These are phyloP conservation scores for Amphibolis antarctica DNA, from an alignment of 106 monocot species.

Conservation along the genomic window DNA sequence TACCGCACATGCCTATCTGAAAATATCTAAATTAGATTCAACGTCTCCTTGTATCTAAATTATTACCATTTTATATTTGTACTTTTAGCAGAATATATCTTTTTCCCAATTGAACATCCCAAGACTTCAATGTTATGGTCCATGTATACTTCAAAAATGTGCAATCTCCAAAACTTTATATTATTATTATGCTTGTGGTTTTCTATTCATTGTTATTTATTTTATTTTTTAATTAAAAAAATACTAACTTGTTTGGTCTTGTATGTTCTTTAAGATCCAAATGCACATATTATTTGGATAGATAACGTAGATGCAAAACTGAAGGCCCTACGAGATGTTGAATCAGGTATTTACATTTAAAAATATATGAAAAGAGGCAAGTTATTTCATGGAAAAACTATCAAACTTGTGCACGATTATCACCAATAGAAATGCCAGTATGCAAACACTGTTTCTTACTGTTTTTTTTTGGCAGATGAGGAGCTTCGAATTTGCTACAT, in stretches of 20 bases:
- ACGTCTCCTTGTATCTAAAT: too few species aligned
- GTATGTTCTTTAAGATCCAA: constrained; percentile 52
- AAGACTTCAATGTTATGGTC: too few species aligned
- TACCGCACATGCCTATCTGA: too few species aligned
- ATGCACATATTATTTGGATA: constrained; percentile 77
- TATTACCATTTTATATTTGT: too few species aligned
- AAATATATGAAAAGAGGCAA: background rate
- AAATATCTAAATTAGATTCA: too few species aligned
- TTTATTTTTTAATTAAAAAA: too few species aligned
- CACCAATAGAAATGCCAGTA: background rate
- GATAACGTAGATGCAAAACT: constrained; percentile 62
- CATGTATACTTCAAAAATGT: too few species aligned
- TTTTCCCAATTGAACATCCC: too few species aligned
- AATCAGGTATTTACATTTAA: constrained; percentile 34
- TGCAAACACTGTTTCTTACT: background rate
- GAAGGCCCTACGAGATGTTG: constrained; percentile 70
- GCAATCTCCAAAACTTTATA: too few species aligned
- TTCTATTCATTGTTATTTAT: too few species aligned
- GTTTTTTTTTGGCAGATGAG: constrained; percentile 37
- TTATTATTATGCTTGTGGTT: too few species aligned
- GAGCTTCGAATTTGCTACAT: constrained; percentile 89
- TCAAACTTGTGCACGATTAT: background rate
- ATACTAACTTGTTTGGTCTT: background rate
- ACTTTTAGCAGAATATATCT: too few species aligned
- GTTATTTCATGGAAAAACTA: background rate